phyloP scores from a whole-genome alignment of 2,329 filamentous ascomycete species.

The Cytospora chrysosperma region DNA sequence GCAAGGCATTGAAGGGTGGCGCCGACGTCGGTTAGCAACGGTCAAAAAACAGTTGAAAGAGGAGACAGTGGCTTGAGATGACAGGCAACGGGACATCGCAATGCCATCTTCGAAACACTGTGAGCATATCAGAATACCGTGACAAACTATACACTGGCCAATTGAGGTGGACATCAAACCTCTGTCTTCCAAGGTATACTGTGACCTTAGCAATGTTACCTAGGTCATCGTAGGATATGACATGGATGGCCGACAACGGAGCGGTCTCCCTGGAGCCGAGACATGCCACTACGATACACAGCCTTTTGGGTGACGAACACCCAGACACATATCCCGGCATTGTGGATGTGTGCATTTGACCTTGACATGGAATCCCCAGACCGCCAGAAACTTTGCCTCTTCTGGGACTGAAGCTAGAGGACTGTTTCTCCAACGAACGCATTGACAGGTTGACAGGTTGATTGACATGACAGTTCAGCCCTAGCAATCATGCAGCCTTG shows the following conservation, averaged over 20 bases:
- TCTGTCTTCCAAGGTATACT: background rate
- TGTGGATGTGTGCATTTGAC: background rate
- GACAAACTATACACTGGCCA: background rate
- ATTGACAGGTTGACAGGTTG: too few relatives aligned
- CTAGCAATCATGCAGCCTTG: background rate
- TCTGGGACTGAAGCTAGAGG: background rate
- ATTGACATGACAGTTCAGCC: background rate
- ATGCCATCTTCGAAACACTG: background rate
- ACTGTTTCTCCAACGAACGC: background rate
- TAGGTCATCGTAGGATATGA: background rate
- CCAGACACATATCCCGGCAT: background rate
- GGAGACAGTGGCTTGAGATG: background rate
- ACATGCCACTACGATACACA: slow-evolving; percentile 17
- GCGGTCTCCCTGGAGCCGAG: slow-evolving; percentile 4
- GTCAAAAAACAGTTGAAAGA: background rate
- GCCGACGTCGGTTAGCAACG: background rate
- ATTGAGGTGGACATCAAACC: background rate
- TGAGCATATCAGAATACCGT: background rate
- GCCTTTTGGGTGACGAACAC: background rate
- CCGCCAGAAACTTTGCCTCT: background rate
- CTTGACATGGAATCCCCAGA: background rate
- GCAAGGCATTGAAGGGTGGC: background rate
- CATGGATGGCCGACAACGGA: slow-evolving; percentile 22
- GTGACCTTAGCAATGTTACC: background rate
- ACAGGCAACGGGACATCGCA: background rate